Evolutionary conservation across 2,329 filamentous ascomycete species (phyloP).

Genomic region (Shiraia bambusicola): DNA sequence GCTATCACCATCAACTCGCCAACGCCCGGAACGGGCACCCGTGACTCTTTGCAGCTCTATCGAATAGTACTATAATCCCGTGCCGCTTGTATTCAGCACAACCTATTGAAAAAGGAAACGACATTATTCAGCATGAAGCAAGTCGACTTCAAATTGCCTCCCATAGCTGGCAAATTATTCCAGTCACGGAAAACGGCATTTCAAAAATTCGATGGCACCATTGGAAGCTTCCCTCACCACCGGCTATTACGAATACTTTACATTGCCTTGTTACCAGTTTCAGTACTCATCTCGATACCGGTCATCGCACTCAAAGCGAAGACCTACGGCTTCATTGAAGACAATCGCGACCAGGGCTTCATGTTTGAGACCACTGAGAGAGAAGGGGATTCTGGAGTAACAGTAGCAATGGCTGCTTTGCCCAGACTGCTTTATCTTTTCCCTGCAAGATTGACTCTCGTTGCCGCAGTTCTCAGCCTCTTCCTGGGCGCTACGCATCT

Average conservation of each 20-base stretch:
- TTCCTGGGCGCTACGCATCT: constrained; percentile 24
- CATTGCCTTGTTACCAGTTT: constrained; percentile 16
- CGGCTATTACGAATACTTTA: constrained; percentile 25
- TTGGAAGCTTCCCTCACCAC: constrained; percentile 17
- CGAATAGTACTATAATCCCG: not conserved
- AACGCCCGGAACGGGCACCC: not conserved
- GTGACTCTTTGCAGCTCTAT: not conserved
- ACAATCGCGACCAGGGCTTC: constrained; percentile 36
- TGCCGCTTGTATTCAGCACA: not conserved
- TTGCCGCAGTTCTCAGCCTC: constrained; percentile 25
- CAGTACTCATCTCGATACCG: constrained; percentile 21
- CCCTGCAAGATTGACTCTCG: constrained; percentile 32
- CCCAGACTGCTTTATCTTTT: constrained; percentile 26
- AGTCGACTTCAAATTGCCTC: constrained; percentile 9
- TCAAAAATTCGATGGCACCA: constrained; percentile 10
- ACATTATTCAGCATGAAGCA: constrained; percentile 12
- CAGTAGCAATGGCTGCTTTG: constrained; percentile 31
- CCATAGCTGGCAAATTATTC: constrained; percentile 14
- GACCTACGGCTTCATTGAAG: constrained; percentile 38
- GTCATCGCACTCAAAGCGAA: constrained; percentile 32
- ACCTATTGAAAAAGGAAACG: not conserved
- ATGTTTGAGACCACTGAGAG: constrained; percentile 21
- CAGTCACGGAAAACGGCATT: constrained; percentile 10
- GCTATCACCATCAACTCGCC: not conserved
- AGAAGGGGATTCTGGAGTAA: constrained; percentile 8